These are phyloP conservation scores for Puccinia triticina DNA, from an alignment of 1,284 basidiomycete genomes.

Conservation along the genomic window DNA sequence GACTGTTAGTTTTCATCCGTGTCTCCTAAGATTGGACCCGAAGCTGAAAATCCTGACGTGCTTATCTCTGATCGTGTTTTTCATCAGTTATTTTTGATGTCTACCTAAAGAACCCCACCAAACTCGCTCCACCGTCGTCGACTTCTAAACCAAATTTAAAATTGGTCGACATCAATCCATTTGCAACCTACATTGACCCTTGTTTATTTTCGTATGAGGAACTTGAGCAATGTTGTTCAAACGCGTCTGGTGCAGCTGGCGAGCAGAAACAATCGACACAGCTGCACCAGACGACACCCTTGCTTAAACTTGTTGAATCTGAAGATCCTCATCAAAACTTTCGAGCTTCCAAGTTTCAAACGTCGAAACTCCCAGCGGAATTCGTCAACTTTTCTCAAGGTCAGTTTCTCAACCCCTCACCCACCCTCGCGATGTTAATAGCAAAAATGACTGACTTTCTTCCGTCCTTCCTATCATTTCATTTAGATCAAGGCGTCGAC, in stretches of 20 bases:
- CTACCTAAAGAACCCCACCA: conserved; percentile 36
- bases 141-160: conserved; percentile 52
- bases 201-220: conserved; percentile 83
- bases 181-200: conserved; percentile 78
- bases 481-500: conserved; percentile 13
- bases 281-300: not conserved
- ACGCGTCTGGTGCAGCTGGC: not conserved
- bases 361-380: conserved; percentile 28
- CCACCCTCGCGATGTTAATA: not conserved
- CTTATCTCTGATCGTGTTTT: not conserved
- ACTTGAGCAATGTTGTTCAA: conserved; percentile 60
- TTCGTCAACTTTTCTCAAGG: conserved; percentile 33
- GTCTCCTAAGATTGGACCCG: not conserved
- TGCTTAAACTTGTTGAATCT: conserved; percentile 23
- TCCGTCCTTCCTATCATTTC: not conserved
- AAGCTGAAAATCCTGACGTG: not conserved
- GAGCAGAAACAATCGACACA: not conserved
- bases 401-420: not conserved
- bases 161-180: conserved; percentile 87
- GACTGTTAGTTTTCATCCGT: conserved; percentile 32
- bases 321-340: conserved; percentile 32
- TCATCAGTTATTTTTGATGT: conserved; percentile 46
- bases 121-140: not conserved
- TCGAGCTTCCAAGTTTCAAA: conserved; percentile 38
- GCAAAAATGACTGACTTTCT: not conserved